Evolutionary conservation across 371 early-diverging fungal species (phyloP), one percentile per base, ranked within the genome.

Genomic region (Lichtheimia ornata): DNA sequence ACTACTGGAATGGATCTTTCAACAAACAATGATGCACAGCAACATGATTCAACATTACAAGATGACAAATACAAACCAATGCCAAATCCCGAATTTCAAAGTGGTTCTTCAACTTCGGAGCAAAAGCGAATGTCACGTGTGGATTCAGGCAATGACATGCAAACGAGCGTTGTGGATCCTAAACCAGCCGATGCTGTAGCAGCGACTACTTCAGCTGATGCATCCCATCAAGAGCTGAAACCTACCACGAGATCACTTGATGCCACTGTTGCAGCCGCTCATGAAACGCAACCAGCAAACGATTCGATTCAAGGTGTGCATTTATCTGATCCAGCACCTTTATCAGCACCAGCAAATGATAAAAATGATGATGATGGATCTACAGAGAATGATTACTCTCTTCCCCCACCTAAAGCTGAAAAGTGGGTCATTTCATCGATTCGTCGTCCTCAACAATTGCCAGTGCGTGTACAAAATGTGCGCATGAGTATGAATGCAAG

Each of bases 371-470:
- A 62, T 14, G 66, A 61, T 0, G 66, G 66, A 11, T 64, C 61
- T 14, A 53, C 64, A 13, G 63, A 54, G 6, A 40, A 58, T 6
- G 60, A 56, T 15, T 64, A 61, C 40, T n/a, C 35, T 24, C 49
- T 65, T 28, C 65, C 67, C 9, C 74, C 76, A 12, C 70, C 81
- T 15, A 74, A 71, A 44, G 75, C 72, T 47, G 81, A 80, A 47
- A 80, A 77, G 69, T 80, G 81, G 81, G 69, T 80, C 2, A 80
- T 80, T 60, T 77, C 77, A 4, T 77, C 77, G 5, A 73, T 77
- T 49, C 73, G 81, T 17, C 67, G 75, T 56, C 77, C 81, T 18
- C 77, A 77, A n/a, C 73, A 73, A 47, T 57, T 80, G 20, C 77
- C 81, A 24, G 72, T 80, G 0, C 70, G 69, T n/a, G 56, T 70